Evolutionary conservation across 257 asterid genomes (phyloP).

Genomic region (Dorcoceras hygrometricum): DNA sequence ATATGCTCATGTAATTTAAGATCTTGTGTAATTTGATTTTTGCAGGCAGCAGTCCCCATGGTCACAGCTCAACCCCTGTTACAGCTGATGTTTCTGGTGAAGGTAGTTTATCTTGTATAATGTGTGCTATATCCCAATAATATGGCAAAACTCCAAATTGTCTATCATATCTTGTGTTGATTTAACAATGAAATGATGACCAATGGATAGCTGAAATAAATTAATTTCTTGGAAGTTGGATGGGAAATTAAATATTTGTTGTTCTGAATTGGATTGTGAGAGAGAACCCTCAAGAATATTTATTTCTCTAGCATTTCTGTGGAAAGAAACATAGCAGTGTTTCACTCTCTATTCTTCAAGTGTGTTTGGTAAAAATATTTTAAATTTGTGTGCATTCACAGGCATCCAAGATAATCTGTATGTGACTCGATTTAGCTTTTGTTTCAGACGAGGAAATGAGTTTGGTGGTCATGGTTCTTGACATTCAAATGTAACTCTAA

Average conservation of each 20-base stretch:
- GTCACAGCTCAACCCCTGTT: slow-evolving; percentile 27
- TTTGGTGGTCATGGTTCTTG: background rate
- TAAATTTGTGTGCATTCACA: slow-evolving; percentile 1
- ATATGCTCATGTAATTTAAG: slow-evolving; percentile 34
- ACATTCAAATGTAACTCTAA: too few relatives aligned
- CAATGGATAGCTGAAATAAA: background rate
- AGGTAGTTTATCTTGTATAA: slow-evolving; percentile 32
- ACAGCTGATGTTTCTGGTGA: slow-evolving; percentile 37
- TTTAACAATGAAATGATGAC: background rate
- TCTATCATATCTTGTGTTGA: background rate
- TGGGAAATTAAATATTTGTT: background rate
- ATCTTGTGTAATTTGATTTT: slow-evolving; percentile 35
- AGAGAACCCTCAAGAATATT: background rate
- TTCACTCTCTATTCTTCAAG: background rate
- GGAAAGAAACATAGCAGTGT: background rate
- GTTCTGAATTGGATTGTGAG: background rate
- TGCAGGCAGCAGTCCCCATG: slow-evolving; percentile 36
- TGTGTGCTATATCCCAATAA: background rate
- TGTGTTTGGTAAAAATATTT: background rate
- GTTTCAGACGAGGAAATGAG: slow-evolving; percentile 9
- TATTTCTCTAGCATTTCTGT: background rate
- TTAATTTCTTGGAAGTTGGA: background rate
- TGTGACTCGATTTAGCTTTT: background rate
- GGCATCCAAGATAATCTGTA: background rate
- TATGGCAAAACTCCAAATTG: background rate